Base-by-base conservation (phyloP, 257 asterid genomes). In the Penstemon davidsonii region DNA sequence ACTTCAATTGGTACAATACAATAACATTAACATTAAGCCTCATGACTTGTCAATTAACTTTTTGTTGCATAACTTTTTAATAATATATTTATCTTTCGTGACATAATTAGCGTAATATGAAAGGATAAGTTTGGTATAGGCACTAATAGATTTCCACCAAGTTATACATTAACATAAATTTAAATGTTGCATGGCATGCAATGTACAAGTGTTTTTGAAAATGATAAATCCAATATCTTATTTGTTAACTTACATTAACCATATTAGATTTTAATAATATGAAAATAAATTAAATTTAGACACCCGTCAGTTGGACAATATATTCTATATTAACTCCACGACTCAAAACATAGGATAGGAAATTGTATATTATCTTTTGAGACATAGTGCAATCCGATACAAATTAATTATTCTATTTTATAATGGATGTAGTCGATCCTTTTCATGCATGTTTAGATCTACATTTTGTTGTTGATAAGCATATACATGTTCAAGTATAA, bases 321-420 rank as follows among this genome's bases (percentile, higher is more conserved):
- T 25, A 25, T 25, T 25, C 33, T 1, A 25, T 25, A 60, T 38
- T 43, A 49, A 52, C 33, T 18, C 19, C 40, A 50, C 38, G n/a
- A 5, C 44, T 60, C 36, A 64, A 33, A 72, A 45, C 76, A 64
- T 37, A 61, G 66, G 36, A 64, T 37, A 61, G 66, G 36, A 72
- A 47, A 37, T 72, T 50, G 44, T 53, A 71, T 44, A 54, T 57
- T 6, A 13, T 3, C 33, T 8, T 42, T 11, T 4, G 0, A 37
- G 9, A 65, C 6, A 11, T 65, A 25, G 1, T 50, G 18, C 18
- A 6, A 47, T 72, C 49, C 58, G 52, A 55, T 65, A 37, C 7
- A 46, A 39, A 36, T 46, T 47, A 4, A 25, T 25, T 25, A 25
- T 25, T 25, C 33, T 25, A 25, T 25, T 25, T 25, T 25, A 25